Conservation (phyloP, 495 filamentous ascomycete genomes). For the Hyaloscypha hepaticicola region DNA sequence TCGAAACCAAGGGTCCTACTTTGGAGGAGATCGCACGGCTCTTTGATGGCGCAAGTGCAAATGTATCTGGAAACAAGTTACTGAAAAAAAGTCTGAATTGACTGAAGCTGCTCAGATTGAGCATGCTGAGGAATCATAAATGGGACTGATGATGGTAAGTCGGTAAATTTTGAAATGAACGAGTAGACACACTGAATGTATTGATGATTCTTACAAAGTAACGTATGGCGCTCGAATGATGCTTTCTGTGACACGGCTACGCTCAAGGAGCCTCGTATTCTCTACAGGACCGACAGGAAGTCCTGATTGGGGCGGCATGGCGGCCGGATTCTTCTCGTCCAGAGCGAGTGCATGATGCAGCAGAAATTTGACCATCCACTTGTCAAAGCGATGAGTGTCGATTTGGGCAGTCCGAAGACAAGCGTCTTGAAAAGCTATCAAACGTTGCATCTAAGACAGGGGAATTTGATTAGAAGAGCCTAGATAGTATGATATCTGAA, state of each 20-base stretch:
- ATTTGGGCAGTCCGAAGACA: slow-evolving; percentile 29
- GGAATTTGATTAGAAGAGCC: neutral
- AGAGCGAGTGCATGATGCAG: slow-evolving; percentile 36
- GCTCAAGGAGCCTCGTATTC: neutral
- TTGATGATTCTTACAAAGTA: neutral
- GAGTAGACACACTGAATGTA: neutral
- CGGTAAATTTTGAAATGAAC: neutral
- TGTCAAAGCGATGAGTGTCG: slow-evolving; percentile 31
- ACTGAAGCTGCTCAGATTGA: neutral
- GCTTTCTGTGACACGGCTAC: slow-evolving; percentile 4
- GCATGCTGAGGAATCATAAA: neutral
- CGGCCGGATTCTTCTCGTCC: slow-evolving; percentile 15
- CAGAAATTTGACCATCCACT: slow-evolving; percentile 37
- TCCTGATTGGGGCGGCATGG: neutral
- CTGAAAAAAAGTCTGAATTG: neutral
- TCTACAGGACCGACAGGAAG: neutral
- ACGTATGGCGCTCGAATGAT: neutral
- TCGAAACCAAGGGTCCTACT: slow-evolving; percentile 34
- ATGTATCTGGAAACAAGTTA: neutral
- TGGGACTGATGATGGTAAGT: neutral
- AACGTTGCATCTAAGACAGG: slow-evolving; percentile 29
- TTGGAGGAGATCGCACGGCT: slow-evolving; percentile 49
- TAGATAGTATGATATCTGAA: neutral
- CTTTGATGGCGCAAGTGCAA: slow-evolving; percentile 48
- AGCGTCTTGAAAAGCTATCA: slow-evolving; percentile 35